A percentile compares a stretch with the other conserved stretches of the same genome.
Evolutionary conservation across 306 rosid species (phyloP).

Genomic region (Elaeagnus macrophylla): DNA sequence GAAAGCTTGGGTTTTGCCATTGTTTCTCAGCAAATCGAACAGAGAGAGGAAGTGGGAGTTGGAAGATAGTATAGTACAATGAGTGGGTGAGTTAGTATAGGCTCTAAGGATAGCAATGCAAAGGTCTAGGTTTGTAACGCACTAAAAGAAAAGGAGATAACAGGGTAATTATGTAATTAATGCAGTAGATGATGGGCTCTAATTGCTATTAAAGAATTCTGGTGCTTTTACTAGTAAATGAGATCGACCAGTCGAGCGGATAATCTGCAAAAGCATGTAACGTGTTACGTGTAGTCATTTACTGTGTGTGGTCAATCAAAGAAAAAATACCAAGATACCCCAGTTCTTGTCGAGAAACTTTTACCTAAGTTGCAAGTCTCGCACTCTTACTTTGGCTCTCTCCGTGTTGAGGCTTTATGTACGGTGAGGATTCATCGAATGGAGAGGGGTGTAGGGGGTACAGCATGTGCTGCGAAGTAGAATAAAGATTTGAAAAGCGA

Average conservation of each 20-base stretch:
- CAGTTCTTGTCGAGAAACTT: background rate
- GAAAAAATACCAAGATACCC: constrained; percentile 19
- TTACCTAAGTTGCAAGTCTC: no score
- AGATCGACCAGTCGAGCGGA: background rate
- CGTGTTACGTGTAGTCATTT: constrained; percentile 3
- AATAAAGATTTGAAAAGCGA: background rate
- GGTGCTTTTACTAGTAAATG: background rate
- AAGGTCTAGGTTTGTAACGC: background rate
- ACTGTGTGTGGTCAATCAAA: background rate
- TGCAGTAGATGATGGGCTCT: constrained; percentile 23
- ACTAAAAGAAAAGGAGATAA: background rate
- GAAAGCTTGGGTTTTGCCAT: constrained; percentile 34
- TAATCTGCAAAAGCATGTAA: constrained; percentile 1
- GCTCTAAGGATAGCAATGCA: constrained; percentile 7
- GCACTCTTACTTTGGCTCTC: no score
- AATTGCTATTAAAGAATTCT: constrained; percentile 5
- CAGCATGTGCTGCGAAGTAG: background rate
- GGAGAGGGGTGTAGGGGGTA: background rate
- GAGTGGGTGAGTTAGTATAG: no score
- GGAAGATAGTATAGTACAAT: background rate
- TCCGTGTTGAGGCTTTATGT: no score
- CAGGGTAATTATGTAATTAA: constrained; percentile 24
- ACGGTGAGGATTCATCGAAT: background rate
- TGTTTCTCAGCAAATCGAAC: constrained; percentile 20
- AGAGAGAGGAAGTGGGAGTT: constrained; percentile 11